These are phyloP conservation scores for Arxiozyma slooffiae DNA, from an alignment of 1,139 yeast genomes.

Conservation along the genomic window DNA sequence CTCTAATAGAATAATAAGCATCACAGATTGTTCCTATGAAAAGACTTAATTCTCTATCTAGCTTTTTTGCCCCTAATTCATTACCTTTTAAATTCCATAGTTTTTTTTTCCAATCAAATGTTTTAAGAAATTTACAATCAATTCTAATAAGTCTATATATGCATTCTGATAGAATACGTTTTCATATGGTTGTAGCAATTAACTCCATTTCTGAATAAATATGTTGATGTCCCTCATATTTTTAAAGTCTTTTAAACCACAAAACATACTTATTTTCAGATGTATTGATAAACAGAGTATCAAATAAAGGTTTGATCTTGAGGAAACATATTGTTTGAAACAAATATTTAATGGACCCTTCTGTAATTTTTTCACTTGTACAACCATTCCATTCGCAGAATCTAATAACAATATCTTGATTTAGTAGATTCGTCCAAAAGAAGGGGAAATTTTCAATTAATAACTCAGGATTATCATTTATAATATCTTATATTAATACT, in stretches of 20 bases:
- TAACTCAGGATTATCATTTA: slow-evolving; percentile 27
- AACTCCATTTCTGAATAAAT: slow-evolving; percentile 57
- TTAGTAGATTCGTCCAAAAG: slow-evolving; percentile 42
- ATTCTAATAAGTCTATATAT: slow-evolving; percentile 41
- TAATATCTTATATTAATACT: slow-evolving; percentile 23
- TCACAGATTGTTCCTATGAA: slow-evolving; percentile 58
- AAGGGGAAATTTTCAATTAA: slow-evolving; percentile 44
- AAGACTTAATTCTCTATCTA: slow-evolving; percentile 74
- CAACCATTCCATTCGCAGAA: slow-evolving; percentile 14
- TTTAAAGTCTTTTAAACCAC: slow-evolving; percentile 30
- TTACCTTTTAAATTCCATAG: slow-evolving; percentile 62
- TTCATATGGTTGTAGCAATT: slow-evolving; percentile 54
- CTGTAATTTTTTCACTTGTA: slow-evolving; percentile 22
- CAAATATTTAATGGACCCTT: slow-evolving; percentile 23
- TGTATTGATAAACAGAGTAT: slow-evolving; percentile 16
- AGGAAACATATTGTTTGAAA: slow-evolving; percentile 22
- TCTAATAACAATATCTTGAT: slow-evolving; percentile 35
- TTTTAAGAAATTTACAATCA: slow-evolving; percentile 43
- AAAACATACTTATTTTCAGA: slow-evolving; percentile 20
- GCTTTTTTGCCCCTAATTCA: slow-evolving; percentile 71
- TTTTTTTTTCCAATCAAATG: slow-evolving; percentile 54
- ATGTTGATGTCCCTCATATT: slow-evolving; percentile 33
- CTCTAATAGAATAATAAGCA: slow-evolving; percentile 61
- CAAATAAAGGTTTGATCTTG: slow-evolving; percentile 18
- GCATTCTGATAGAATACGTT: slow-evolving; percentile 45